Evolutionary conservation across 441 rosid genomes (phyloP).

Genomic region (Melastoma candidum): DNA sequence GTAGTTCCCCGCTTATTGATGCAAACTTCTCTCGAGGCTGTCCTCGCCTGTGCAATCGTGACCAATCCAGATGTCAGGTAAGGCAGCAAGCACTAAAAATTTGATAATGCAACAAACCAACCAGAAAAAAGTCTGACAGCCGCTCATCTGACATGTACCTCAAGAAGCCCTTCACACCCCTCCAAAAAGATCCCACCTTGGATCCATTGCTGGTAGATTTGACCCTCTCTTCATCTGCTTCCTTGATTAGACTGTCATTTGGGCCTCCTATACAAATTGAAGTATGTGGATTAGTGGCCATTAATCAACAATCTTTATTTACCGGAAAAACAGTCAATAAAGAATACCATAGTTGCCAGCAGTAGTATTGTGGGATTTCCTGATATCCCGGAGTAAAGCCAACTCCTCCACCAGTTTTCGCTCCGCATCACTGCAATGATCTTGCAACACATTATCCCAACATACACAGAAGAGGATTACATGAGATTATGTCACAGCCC

Average conservation of each 20-base stretch:
- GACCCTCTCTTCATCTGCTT: slow-evolving; percentile 10
- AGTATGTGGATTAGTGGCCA: not conserved
- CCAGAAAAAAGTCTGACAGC: not conserved
- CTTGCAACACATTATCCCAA: not conserved
- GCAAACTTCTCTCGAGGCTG: slow-evolving; percentile 40
- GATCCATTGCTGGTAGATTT: slow-evolving; percentile 20
- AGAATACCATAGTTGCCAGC: slow-evolving; percentile 25
- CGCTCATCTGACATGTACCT: slow-evolving; percentile 31
- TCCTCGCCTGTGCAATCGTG: slow-evolving; percentile 25
- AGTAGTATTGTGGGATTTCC: slow-evolving; percentile 27
- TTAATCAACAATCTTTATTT: not conserved
- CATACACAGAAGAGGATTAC: slow-evolving; percentile 7
- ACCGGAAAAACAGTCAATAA: not conserved
- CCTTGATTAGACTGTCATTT: slow-evolving; percentile 12
- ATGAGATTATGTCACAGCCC: slow-evolving; percentile 11
- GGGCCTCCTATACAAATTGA: slow-evolving; percentile 20
- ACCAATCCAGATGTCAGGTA: too few species aligned
- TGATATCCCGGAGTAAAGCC: slow-evolving; percentile 39
- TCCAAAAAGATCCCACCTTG: slow-evolving; percentile 41
- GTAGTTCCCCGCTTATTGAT: slow-evolving; percentile 21
- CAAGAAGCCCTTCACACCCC: slow-evolving; percentile 36
- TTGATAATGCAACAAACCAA: not conserved
- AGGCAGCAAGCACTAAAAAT: not conserved
- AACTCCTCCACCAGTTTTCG: slow-evolving; percentile 44
- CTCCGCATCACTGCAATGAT: slow-evolving; percentile 43